These are phyloP conservation scores for Anthracocystis walkeri DNA, from an alignment of 1,284 basidiomycete genomes.

Conservation along the genomic window DNA sequence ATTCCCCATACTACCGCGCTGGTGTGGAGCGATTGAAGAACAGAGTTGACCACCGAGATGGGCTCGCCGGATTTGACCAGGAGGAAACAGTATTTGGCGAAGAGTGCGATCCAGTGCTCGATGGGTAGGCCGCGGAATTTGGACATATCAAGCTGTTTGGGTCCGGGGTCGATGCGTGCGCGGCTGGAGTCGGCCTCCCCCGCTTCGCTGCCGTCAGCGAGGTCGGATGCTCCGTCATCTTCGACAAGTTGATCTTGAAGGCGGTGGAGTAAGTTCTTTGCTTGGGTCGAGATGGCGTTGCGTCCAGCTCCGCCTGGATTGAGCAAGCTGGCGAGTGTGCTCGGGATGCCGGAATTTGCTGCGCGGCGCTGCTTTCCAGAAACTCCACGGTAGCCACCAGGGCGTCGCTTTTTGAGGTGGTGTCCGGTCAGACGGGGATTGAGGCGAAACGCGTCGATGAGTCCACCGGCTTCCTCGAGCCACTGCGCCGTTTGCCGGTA, in stretches of 20 bases:
- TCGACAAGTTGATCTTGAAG: slow-evolving; percentile 80
- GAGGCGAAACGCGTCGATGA: slow-evolving; percentile 88
- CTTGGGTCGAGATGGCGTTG: slow-evolving; percentile 74
- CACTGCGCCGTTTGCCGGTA: slow-evolving; percentile 74
- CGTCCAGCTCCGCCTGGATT: slow-evolving; percentile 28
- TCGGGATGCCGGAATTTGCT: background rate
- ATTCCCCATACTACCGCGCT: slow-evolving; percentile 57
- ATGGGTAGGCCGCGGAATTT: slow-evolving; percentile 84
- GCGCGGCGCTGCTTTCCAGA: slow-evolving; percentile 17
- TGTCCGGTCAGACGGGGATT: slow-evolving; percentile 71
- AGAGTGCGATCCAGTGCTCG: slow-evolving; percentile 85
- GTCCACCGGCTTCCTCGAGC: slow-evolving; percentile 83
- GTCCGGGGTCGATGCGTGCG: slow-evolving; percentile 49
- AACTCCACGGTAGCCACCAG: slow-evolving; percentile 8
- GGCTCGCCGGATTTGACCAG: slow-evolving; percentile 76
- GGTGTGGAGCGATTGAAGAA: slow-evolving; percentile 78
- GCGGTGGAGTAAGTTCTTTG: slow-evolving; percentile 80
- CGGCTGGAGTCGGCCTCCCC: slow-evolving; percentile 71
- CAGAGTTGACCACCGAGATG: slow-evolving; percentile 76
- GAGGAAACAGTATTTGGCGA: slow-evolving; percentile 84
- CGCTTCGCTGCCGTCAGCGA: slow-evolving; percentile 63
- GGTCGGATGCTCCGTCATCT: slow-evolving; percentile 64
- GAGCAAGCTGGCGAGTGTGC: slow-evolving; percentile 26
- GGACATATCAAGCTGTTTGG: slow-evolving; percentile 41
- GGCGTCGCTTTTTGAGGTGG: slow-evolving; percentile 25